A percentile compares a stretch with the other conserved stretches of the same genome.
Evolutionary conservation across 352 stramenopile genomes (phyloP).

Genomic region (Globisporangium sylvaticum): DNA sequence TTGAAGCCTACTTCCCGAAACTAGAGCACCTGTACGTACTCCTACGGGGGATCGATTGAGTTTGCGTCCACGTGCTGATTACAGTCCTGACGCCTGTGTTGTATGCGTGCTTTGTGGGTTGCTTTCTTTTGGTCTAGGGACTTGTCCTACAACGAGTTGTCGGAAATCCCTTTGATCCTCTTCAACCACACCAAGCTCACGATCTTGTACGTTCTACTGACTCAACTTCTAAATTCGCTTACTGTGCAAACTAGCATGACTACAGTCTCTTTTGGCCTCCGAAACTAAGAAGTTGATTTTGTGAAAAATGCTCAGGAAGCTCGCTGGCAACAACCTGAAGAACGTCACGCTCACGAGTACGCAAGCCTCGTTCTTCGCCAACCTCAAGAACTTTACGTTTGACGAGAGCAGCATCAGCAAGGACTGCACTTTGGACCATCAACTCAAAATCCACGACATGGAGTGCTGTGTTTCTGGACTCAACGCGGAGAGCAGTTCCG

Average conservation of each 20-base stretch:
- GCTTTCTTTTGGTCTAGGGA: neutral
- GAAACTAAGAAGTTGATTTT: neutral
- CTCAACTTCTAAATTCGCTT: no score
- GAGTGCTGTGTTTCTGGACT: neutral
- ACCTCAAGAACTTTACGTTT: slow-evolving; percentile 2
- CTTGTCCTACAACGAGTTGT: neutral
- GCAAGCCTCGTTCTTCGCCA: slow-evolving; percentile 3
- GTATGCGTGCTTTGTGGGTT: no score
- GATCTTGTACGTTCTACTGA: neutral
- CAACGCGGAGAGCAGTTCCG: neutral
- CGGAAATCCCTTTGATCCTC: neutral
- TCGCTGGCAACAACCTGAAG: neutral
- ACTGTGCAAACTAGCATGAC: no score
- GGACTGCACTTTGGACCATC: neutral
- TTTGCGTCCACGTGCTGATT: no score
- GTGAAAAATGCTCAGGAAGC: neutral
- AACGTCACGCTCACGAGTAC: slow-evolving; percentile 1
- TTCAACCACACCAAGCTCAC: slow-evolving; percentile 7
- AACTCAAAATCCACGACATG: neutral
- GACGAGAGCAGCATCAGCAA: neutral
- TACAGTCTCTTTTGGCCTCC: neutral
- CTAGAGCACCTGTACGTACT: neutral
- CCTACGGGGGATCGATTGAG: no score
- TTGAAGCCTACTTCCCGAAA: slow-evolving; percentile 1
- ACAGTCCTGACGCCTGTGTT: no score